Evolutionary conservation across 2,329 filamentous ascomycete genomes (phyloP).

Genomic region (Monilinia aucupariae): DNA sequence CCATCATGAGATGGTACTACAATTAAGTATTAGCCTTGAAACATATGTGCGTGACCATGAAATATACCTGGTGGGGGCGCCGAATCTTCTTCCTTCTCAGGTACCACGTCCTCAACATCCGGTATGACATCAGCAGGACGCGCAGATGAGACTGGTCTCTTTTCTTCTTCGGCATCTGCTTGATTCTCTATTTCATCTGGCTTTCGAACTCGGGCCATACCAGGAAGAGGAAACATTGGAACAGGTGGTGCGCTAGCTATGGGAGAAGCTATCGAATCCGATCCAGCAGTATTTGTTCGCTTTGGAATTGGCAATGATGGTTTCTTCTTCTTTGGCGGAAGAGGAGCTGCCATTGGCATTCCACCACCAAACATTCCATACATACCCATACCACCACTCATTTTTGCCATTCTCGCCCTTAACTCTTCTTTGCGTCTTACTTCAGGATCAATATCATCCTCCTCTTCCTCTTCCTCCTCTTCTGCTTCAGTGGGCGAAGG

Average conservation of each 20-base stretch:
- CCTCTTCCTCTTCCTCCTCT: conserved; percentile 66
- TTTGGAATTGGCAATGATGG: conserved; percentile 39
- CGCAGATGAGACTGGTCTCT: conserved; percentile 42
- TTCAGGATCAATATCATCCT: conserved; percentile 85
- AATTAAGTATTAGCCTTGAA: conserved; percentile 15
- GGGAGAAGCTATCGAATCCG: conserved; percentile 42
- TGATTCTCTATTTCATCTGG: conserved; percentile 41
- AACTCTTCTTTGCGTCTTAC: conserved; percentile 79
- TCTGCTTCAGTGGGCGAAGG: conserved; percentile 42
- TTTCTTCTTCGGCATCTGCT: conserved; percentile 40
- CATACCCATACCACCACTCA: conserved; percentile 97
- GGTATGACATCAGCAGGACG: conserved; percentile 44
- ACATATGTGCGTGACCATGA: neutral
- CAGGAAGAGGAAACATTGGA: conserved; percentile 63
- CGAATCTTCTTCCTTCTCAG: conserved; percentile 31
- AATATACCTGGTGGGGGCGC: conserved; percentile 36
- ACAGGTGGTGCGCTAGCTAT: conserved; percentile 48
- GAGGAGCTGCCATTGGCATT: conserved; percentile 53
- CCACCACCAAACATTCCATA: conserved; percentile 82
- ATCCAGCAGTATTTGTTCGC: conserved; percentile 38
- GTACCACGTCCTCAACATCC: conserved; percentile 48
- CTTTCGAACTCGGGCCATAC: conserved; percentile 56
- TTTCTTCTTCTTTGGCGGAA: conserved; percentile 54
- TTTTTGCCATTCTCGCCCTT: conserved; percentile 93
- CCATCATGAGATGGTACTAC: conserved; percentile 32